Evolutionary conservation across 2,329 filamentous ascomycete species (phyloP), one percentile per base, ranked within the genome.

Genomic region (Clarireedia homoeocarpa): DNA sequence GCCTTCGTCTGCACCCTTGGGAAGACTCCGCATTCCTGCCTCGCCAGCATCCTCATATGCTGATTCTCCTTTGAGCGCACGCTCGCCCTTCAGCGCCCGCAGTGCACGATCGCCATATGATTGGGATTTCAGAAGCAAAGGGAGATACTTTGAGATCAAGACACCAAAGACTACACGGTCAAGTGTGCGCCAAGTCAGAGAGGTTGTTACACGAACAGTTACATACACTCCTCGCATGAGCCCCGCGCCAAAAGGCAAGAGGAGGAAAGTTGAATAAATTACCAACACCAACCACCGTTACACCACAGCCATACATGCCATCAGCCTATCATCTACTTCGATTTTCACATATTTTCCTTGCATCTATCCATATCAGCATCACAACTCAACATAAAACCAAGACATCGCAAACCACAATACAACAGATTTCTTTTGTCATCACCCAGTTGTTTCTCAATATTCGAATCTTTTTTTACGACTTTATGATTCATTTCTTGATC

Each of bases 171-270:
- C 78, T 15, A 75, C 81, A 42, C 80, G 78, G 62, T 83, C 84
- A 34, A 84, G 78, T 64, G 77, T 85, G 56, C 81, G 85, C 58
- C 80, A 86, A 67, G 90, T 96, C 57, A 79, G 89, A 54, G 91
- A 96, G 71, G 90, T 96, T 4, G 88, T 96, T 53, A 96, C 91
- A n/a, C 82, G 91, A 64, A 96, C 91, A 15, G 89, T 96, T 58
- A 96, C 89, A 42, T 96, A 95, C 72, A 95, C 89, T 70, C 87
- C 84, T 59, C 79, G 85, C 62, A 89, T 97, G 75, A 88, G 91
- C 62, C 89, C 91, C 24, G 90, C 91, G 39, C 92, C 91, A 6
- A 91, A 91, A 71, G 91, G 91, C 62, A 97, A 96, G 80, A 84
- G 91, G 74, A 86, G 91, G 75, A 95, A 89, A 77, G 72, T 83